Base-by-base conservation (phyloP, 306 rosid species). In the Heteromeles arbutifolia region DNA sequence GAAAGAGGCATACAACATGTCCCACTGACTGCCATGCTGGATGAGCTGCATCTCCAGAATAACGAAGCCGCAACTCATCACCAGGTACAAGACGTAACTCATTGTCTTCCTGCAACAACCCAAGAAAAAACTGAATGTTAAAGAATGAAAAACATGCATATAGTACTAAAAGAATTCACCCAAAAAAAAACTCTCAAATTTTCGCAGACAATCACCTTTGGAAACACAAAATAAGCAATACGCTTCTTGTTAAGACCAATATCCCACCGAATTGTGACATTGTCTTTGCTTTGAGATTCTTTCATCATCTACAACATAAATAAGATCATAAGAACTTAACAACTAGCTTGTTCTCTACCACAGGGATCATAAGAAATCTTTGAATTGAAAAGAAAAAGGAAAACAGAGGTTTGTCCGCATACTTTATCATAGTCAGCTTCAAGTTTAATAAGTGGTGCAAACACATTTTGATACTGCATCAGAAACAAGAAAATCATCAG, bases 11-110 rank as follows among this genome's bases (percentile, higher is more conserved):
- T 96, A 96, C 99, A 91, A 96, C 99, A 78, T 96, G 99, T 66
- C 99, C 99, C 76, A 96, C 99, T 71, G 99, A 92, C 83, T 96
- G 98, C 99, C 99, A 96, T 5, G 99, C 97, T 61, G 99, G 99
- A 87, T 96, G 99, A 54, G 96, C 98, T 59, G 99, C 99, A 88
- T 96, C 99, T 70, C 99, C 99, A 77, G 99, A 96, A 83, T 96
- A 96, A 15, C 99, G 97, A 81, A 96, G 77, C 56, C 98, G 88
- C 82, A 96, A 85, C 86, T 96, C 99, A 82, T 96, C 99, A 70
- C 99, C 99, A 52, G 99, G 99, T 73, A 96, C 99, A 79, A 96
- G 99, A 63, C 98, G 94, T 84, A 96, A 81, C 79, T 96, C 99
- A 77, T 96, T 96, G 84, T 96, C 99, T 88, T 96, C 98, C 98